Evolutionary conservation across 192 early-diverging fungal species (phyloP).

Genomic region (Chytriomyces sp.): DNA sequence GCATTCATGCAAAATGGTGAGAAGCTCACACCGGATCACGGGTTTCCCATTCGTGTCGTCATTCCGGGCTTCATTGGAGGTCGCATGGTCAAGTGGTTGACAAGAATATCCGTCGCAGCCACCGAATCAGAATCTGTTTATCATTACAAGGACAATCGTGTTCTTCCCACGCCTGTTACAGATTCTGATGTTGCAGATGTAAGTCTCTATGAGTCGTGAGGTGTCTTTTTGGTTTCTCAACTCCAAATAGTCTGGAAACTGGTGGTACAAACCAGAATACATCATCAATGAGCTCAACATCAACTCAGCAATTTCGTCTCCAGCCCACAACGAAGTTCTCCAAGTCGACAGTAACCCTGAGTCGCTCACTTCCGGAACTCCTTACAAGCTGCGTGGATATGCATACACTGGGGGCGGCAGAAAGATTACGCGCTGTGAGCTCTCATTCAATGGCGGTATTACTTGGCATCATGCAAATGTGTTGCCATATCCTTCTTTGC

Average conservation of each 20-base stretch:
- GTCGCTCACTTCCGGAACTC: conserved; percentile 5
- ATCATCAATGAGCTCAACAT: conserved; percentile 75
- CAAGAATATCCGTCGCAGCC: conserved; percentile 59
- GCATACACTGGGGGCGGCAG: conserved; percentile 78
- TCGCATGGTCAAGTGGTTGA: conserved; percentile 82
- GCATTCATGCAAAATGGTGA: conserved; percentile 82
- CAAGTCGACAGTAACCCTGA: too few relatives aligned
- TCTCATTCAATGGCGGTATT: conserved; percentile 73
- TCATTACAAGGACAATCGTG: conserved; percentile 83
- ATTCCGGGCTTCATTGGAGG: conserved; percentile 86
- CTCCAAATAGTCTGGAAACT: conserved; percentile 29
- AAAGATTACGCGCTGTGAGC: conserved; percentile 75
- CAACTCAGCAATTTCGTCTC: conserved; percentile 76
- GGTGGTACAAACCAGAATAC: conserved; percentile 63
- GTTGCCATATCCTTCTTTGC: conserved; percentile 37
- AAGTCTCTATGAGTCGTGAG: conserved; percentile 4
- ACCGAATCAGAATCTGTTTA: conserved; percentile 67
- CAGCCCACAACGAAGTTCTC: conserved; percentile 50
- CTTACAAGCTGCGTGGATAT: conserved; percentile 68
- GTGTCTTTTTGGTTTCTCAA: neutral
- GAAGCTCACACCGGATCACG: conserved; percentile 76
- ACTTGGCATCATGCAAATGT: conserved; percentile 69
- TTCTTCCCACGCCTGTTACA: conserved; percentile 71
- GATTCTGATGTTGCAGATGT: conserved; percentile 51
- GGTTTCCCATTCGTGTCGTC: conserved; percentile 79